Conservation (phyloP, 2,329 filamentous ascomycete species). For the Tolypocladium amazonense region DNA sequence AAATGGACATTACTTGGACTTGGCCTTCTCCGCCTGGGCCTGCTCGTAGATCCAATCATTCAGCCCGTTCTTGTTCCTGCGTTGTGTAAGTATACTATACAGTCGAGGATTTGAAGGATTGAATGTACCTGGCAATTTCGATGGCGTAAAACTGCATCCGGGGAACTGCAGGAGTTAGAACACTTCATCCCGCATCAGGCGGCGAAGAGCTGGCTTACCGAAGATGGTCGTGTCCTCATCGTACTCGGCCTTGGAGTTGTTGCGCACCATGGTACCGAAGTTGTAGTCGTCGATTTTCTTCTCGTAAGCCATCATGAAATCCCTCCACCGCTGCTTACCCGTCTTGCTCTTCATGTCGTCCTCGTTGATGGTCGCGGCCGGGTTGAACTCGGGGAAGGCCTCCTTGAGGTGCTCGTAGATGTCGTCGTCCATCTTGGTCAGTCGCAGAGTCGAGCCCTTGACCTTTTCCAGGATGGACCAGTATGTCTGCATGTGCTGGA, state of each 20-base stretch:
- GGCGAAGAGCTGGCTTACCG: slow-evolving; percentile 38
- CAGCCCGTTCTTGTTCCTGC: slow-evolving; percentile 73
- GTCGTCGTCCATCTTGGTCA: slow-evolving; percentile 92
- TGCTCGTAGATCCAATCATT: slow-evolving; percentile 98
- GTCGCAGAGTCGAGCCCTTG: slow-evolving; percentile 74
- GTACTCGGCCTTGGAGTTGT: slow-evolving; percentile 72
- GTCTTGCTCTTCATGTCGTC: slow-evolving; percentile 95
- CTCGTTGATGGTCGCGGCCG: slow-evolving; percentile 70
- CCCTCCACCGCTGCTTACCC: slow-evolving; percentile 90
- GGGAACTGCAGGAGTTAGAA: slow-evolving; percentile 27
- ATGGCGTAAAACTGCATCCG: slow-evolving; percentile 47
- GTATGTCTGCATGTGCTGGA: slow-evolving; percentile 95
- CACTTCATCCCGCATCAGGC: background rate
- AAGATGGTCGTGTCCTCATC: slow-evolving; percentile 86
- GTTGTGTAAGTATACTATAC: slow-evolving; percentile 21
- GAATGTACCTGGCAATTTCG: slow-evolving; percentile 33
- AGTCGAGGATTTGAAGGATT: background rate
- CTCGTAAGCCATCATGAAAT: slow-evolving; percentile 89
- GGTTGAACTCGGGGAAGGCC: slow-evolving; percentile 90
- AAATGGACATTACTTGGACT: slow-evolving; percentile 4
- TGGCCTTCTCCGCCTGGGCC: slow-evolving; percentile 48
- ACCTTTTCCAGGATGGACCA: slow-evolving; percentile 91
- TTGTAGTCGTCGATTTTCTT: slow-evolving; percentile 96
- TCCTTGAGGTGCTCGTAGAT: slow-evolving; percentile 81
- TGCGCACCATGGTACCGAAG: slow-evolving; percentile 88